Percentiles rank a stretch among this genome's conserved stretches.
These are phyloP conservation scores for Kluyveromyces sp. DNA, from an alignment of 1,139 yeast species.

Conservation along the genomic window DNA sequence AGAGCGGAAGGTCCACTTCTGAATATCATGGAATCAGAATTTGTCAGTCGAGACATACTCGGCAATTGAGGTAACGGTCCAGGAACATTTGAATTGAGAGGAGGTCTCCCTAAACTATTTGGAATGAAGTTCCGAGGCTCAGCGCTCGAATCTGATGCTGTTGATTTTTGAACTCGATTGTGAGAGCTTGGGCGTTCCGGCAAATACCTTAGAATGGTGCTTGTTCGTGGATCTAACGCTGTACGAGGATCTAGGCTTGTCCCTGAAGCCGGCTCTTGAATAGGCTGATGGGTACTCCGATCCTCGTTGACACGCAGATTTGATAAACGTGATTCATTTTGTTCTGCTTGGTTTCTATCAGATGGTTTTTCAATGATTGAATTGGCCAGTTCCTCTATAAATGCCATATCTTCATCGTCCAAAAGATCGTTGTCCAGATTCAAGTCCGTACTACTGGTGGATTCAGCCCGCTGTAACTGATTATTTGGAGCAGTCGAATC, in stretches of 20 bases:
- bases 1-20: background rate
- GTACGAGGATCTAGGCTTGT: conserved; percentile 1
- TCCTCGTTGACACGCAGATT: background rate
- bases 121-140: conserved; percentile 9
- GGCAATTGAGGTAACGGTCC: background rate
- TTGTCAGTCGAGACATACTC: conserved; percentile 2
- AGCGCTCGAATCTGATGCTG: background rate
- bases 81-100: conserved; percentile 10
- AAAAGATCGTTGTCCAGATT: conserved; percentile 3
- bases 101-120: conserved; percentile 19
- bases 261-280: background rate
- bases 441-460: background rate
- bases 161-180: background rate
- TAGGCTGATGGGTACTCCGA: background rate
- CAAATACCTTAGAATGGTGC: background rate
- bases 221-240: background rate
- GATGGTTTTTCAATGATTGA: conserved; percentile 2
- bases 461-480: background rate
- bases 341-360: background rate
- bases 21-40: conserved; percentile 5
- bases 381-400: conserved; percentile 6
- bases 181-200: background rate
- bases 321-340: background rate
- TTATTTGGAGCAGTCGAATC: background rate
- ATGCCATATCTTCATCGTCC: conserved; percentile 8